Conservation (phyloP, 2,329 filamentous ascomycete genomes). For the Colletotrichum spaethianum region DNA sequence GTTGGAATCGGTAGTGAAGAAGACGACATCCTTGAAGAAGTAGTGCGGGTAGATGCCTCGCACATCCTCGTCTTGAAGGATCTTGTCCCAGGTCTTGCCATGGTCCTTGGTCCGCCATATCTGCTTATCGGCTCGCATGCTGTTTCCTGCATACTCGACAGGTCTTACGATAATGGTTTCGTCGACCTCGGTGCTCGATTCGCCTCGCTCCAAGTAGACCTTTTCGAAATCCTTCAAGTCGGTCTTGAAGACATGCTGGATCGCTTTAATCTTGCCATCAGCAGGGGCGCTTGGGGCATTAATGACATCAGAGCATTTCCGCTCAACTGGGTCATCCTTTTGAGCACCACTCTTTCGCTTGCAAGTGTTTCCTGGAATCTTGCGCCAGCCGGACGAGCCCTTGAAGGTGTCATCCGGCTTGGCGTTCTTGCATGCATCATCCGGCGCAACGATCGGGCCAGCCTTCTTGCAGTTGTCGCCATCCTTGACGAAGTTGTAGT, state of each 20-base stretch:
- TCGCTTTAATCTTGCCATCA: slow-evolving; percentile 76
- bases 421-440: slow-evolving; percentile 78
- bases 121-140: slow-evolving; percentile 61
- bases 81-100: slow-evolving; percentile 85
- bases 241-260: slow-evolving; percentile 74
- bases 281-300: slow-evolving; percentile 65
- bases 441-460: slow-evolving; percentile 74
- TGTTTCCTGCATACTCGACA: slow-evolving; percentile 51
- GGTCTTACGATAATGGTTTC: slow-evolving; percentile 78
- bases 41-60: slow-evolving; percentile 81
- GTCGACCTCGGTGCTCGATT: slow-evolving; percentile 73
- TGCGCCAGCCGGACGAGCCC: slow-evolving; percentile 90
- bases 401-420: slow-evolving; percentile 80
- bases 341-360: slow-evolving; percentile 71
- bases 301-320: slow-evolving; percentile 78
- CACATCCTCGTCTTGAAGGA: slow-evolving; percentile 79
- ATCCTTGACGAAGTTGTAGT: slow-evolving; percentile 86
- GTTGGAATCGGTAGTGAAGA: slow-evolving; percentile 79
- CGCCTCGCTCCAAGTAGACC: slow-evolving; percentile 84
- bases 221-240: slow-evolving; percentile 67
- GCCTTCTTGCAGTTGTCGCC: slow-evolving; percentile 74
- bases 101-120: slow-evolving; percentile 87
- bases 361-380: slow-evolving; percentile 89
- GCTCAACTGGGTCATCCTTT: slow-evolving; percentile 81
- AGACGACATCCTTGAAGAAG: slow-evolving; percentile 88